These are phyloP conservation scores for Creolimax fragrantissima DNA, from an alignment of 78 protist genomes.

Conservation along the genomic window DNA sequence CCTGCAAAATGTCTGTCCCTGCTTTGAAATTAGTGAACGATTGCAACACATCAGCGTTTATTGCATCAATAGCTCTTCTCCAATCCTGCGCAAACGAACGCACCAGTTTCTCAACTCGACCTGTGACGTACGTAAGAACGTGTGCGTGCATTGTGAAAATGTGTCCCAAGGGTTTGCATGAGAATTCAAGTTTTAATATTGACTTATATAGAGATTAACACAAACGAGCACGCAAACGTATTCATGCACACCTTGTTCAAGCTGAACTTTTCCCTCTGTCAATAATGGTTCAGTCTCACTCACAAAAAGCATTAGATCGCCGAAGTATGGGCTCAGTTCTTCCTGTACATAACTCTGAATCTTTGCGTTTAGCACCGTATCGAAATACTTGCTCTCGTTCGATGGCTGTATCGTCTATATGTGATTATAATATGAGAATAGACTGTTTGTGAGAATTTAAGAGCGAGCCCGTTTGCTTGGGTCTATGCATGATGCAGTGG, in stretches of 20 bases:
- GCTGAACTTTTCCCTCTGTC: background rate
- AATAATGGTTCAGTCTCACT: background rate
- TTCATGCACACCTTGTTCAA: background rate
- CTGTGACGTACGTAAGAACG: no score
- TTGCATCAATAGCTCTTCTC: conserved; percentile 19
- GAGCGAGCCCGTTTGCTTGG: no score
- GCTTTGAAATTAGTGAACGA: conserved; percentile 25
- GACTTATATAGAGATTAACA: no score
- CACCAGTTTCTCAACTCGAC: conserved; percentile 15
- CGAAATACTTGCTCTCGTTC: background rate
- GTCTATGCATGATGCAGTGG: no score
- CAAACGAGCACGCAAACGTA: no score
- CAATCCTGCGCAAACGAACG: conserved; percentile 15
- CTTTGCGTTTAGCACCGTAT: background rate
- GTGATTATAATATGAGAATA: no score
- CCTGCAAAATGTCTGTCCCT: conserved; percentile 26
- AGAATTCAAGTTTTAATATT: no score
- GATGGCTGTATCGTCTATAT: background rate
- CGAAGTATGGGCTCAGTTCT: background rate
- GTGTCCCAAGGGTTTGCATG: no score
- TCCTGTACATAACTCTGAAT: background rate
- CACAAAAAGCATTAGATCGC: background rate
- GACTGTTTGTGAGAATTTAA: no score
- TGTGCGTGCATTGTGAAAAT: no score
- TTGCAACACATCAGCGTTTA: conserved; percentile 24